Percentiles rank a stretch among this genome's conserved stretches.
phyloP scores from a whole-genome alignment of 1,284 basidiomycete genomes.

The Moesziomyces globuligerus region DNA sequence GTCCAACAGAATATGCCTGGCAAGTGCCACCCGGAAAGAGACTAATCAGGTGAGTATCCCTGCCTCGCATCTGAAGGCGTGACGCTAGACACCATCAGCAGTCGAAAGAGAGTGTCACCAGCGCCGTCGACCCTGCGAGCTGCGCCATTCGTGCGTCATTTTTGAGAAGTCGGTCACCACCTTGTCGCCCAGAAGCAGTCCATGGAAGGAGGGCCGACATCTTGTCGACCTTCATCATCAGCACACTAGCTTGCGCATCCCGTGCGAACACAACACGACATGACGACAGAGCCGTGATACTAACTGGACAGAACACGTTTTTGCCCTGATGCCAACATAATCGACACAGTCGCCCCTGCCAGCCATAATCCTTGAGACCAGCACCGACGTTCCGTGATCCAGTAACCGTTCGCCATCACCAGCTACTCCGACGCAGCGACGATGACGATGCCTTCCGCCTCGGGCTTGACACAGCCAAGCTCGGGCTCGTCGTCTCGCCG shows the following conservation, averaged over 20 bases:
- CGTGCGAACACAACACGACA: not conserved
- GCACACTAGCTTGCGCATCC: not conserved
- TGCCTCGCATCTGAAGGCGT: too few species aligned
- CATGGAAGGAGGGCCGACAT: too few species aligned
- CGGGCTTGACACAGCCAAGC: constrained; percentile 2
- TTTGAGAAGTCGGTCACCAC: too few species aligned
- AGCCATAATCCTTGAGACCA: not conserved
- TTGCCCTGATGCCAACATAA: not conserved
- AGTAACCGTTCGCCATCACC: not conserved
- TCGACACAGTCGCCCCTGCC: not conserved
- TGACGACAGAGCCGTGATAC: not conserved
- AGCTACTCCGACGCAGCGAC: not conserved
- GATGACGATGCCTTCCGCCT: constrained; percentile 26
- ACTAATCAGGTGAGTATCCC: too few species aligned
- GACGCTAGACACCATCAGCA: too few species aligned
- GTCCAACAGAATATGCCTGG: too few species aligned
- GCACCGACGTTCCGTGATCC: not conserved
- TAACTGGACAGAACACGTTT: not conserved
- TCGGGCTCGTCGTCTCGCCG: constrained; percentile 11
- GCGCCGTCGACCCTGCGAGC: too few species aligned
- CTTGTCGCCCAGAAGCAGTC: too few species aligned
- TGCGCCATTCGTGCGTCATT: too few species aligned
- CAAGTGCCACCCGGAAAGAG: too few species aligned
- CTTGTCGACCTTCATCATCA: not conserved
- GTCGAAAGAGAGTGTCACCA: too few species aligned